These are phyloP conservation scores for Terana coerulea DNA, from an alignment of 768 basidiomycete genomes.

Conservation along the genomic window DNA sequence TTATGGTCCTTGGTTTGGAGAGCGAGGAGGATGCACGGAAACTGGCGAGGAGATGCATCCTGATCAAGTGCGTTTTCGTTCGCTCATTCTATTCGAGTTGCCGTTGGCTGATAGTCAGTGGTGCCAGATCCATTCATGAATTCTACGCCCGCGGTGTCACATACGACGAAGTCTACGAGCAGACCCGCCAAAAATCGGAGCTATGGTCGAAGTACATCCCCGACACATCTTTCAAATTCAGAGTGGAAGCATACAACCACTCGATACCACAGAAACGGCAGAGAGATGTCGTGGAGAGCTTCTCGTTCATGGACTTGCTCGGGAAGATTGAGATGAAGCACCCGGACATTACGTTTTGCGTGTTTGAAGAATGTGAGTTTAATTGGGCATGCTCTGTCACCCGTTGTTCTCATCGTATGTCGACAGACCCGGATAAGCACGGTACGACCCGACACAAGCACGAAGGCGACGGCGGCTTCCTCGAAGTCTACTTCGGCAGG, in stretches of 20 bases:
- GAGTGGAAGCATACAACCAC: slow-evolving; percentile 71
- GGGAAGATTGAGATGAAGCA: slow-evolving; percentile 81
- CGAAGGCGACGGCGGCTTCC: slow-evolving; percentile 65
- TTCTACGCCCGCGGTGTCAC: slow-evolving; percentile 68
- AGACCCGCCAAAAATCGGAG: slow-evolving; percentile 37
- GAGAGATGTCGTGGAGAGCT: slow-evolving; percentile 66
- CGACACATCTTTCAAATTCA: slow-evolving; percentile 78
- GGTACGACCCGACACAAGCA: slow-evolving; percentile 42
- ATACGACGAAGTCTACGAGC: slow-evolving; percentile 68
- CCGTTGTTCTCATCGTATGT: not conserved
- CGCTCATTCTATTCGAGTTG: not conserved
- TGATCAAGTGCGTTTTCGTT: slow-evolving; percentile 64
- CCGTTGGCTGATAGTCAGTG: not conserved
- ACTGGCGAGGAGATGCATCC: slow-evolving; percentile 74
- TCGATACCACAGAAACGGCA: slow-evolving; percentile 67
- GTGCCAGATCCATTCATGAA: slow-evolving; percentile 66
- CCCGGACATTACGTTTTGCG: slow-evolving; percentile 68
- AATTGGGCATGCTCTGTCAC: too few species aligned
- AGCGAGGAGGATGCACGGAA: slow-evolving; percentile 67
- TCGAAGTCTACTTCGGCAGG: slow-evolving; percentile 78
- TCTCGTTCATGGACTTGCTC: slow-evolving; percentile 78
- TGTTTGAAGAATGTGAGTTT: slow-evolving; percentile 84
- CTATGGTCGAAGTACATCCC: slow-evolving; percentile 59
- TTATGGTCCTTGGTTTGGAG: slow-evolving; percentile 67
- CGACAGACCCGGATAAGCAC: slow-evolving; percentile 48